Evolutionary conservation across 2,329 filamentous ascomycete genomes (phyloP), one percentile per base, ranked within the genome.

Genomic region (Daldinia sp.): DNA sequence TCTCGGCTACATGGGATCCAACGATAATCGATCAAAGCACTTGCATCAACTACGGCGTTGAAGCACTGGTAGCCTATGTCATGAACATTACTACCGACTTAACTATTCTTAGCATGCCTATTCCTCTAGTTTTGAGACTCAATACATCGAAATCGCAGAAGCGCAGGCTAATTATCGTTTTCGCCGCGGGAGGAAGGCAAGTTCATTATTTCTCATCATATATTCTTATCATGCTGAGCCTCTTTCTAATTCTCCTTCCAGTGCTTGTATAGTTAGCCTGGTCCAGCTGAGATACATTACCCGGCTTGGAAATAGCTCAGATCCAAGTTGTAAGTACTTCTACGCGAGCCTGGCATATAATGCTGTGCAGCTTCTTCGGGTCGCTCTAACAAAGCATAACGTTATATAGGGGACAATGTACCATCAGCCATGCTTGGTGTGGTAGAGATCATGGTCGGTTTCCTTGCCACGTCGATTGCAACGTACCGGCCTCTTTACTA

Each of bases 71-170:
- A 39, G 35, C 35, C 6, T 39, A 39, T 1, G n/a, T 41, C n/a
- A 41, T 41, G 5, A 41, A 41, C 15, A 41, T 41, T 41, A n/a
- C 3, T 41, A 41, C 37, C 37, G 37, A 41, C 37, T 41, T 41
- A n/a, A 41, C 4, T 6, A 41, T n/a, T 41, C 13, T 41, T 15
- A 15, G 13, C 37, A 41, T 41, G 37, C 37, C 37, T n/a, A 41
- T 41, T 41, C 37, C 37, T n/a, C 37, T 41, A 15, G n/a, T 41
- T 41, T 6, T 41, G n/a, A 41, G 37, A 41, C 37, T 41, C 12
- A n/a, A 41, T 41, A 41, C 37, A 41, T 41, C 37, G n/a, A n/a
- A 41, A 41, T 41, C 37, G 37, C 37, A 41, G 37, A 41, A 41
- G 37, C 7, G 37, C 37, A 41, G 37, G 37, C 7, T 41, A 15